Percentiles rank a stretch among this genome's conserved stretches.
Conservation (phyloP, 1,139 yeast species). For the Suhomyces maxii region DNA sequence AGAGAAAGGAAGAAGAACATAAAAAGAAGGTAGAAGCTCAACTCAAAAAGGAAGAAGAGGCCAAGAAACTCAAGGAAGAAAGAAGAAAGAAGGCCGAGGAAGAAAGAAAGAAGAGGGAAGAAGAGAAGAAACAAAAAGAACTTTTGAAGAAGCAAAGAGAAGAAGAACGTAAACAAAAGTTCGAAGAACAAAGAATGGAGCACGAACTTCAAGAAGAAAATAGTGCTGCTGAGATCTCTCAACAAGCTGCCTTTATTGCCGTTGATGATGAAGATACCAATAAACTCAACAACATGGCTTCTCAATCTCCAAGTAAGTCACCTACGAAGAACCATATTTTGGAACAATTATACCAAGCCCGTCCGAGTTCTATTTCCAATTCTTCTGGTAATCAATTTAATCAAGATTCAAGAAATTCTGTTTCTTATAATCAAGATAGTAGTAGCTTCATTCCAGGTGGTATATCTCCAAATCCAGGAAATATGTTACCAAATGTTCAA, state of each 20-base stretch:
- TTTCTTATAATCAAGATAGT: neutral
- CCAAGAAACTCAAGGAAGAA: constrained; percentile 38
- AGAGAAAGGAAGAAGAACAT: constrained; percentile 49
- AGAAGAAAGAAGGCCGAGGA: constrained; percentile 49
- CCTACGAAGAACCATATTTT: constrained; percentile 31
- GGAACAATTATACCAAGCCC: constrained; percentile 37
- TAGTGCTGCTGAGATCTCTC: constrained; percentile 9
- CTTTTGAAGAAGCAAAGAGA: constrained; percentile 41
- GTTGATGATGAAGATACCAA: constrained; percentile 2
- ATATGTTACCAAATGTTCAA: constrained; percentile 6
- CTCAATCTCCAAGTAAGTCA: constrained; percentile 6
- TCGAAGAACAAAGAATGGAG: constrained; percentile 26
- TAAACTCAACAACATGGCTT: neutral
- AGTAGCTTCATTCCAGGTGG: constrained; percentile 4
- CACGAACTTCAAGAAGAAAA: constrained; percentile 23
- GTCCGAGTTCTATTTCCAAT: constrained; percentile 28
- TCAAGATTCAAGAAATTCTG: constrained; percentile 3
- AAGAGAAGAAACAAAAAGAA: constrained; percentile 46
- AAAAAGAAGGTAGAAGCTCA: constrained; percentile 47
- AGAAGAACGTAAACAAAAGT: constrained; percentile 28
- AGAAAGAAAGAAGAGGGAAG: constrained; percentile 43
- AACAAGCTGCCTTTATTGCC: constrained; percentile 6
- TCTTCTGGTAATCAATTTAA: constrained; percentile 20
- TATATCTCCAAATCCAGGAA: constrained; percentile 2
- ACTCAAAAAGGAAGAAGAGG: constrained; percentile 50